Evolutionary conservation across 176 grass and related monocot species (phyloP).

Genomic region (Otatea glauca): DNA sequence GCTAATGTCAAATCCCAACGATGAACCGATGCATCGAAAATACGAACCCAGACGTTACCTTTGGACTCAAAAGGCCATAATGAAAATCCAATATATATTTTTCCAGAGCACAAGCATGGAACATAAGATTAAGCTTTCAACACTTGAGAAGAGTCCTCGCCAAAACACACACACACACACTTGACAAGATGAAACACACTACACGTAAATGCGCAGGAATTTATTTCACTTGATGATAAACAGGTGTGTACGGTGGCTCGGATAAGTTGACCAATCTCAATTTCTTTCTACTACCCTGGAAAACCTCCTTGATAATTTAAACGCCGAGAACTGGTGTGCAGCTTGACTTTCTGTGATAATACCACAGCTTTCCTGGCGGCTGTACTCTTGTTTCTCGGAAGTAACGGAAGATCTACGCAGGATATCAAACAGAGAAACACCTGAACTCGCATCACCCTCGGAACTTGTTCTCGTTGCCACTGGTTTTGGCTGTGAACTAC

Average conservation of each 20-base stretch:
- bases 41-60: too few relatives aligned
- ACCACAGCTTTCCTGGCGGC: constrained; percentile 35
- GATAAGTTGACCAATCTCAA: constrained; percentile 20
- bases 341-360: constrained; percentile 68
- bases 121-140: not conserved
- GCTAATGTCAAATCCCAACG: too few relatives aligned
- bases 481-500: constrained; percentile 69
- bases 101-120: not conserved
- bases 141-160: not conserved
- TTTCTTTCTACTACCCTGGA: constrained; percentile 57
- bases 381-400: constrained; percentile 57
- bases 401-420: constrained; percentile 60
- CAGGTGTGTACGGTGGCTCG: not conserved
- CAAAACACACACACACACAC: not conserved
- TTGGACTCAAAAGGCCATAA: too few relatives aligned
- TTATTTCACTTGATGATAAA: not conserved
- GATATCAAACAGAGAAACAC: constrained; percentile 68
- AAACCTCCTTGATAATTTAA: constrained; percentile 69
- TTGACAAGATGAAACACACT: not conserved
- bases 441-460: constrained; percentile 36
- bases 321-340: constrained; percentile 68
- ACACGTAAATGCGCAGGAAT: not conserved
- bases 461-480: constrained; percentile 31
- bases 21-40: too few relatives aligned
- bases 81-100: constrained; percentile 1